phyloP scores from a whole-genome alignment of 2,329 filamentous ascomycete genomes.

The Sclerotinia subarctica region DNA sequence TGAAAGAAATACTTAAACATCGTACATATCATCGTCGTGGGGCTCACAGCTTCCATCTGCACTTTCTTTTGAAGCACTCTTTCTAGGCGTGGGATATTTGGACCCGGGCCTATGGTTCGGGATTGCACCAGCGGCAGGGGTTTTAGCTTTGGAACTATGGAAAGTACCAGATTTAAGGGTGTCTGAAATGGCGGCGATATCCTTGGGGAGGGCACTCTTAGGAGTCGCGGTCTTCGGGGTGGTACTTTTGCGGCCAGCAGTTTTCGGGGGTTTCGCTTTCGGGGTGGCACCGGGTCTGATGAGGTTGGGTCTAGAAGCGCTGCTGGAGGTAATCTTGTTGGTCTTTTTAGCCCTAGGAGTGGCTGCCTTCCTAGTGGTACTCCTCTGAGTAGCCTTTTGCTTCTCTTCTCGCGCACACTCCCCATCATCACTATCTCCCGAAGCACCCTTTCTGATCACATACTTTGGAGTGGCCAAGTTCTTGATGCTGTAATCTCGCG shows the following conservation, averaged over 20 bases:
- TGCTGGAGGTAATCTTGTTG: no score
- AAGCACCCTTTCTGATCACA: background rate
- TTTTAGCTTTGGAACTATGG: background rate
- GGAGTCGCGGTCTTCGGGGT: background rate
- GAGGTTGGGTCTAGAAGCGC: background rate
- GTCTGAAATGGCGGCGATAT: background rate
- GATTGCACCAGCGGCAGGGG: background rate
- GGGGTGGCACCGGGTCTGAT: background rate
- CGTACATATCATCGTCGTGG: background rate
- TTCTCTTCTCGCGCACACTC: background rate
- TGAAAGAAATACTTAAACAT: rapidly evolving
- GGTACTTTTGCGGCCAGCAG: background rate
- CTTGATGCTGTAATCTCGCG: background rate
- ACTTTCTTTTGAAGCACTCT: background rate
- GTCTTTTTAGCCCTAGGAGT: background rate
- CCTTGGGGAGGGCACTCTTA: background rate
- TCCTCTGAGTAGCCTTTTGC: background rate
- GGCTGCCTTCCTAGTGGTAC: background rate
- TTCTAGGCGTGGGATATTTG: background rate
- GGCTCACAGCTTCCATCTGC: background rate
- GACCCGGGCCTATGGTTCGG: background rate
- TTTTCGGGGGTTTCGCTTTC: background rate
- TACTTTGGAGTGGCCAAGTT: background rate
- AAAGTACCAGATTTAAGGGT: background rate
- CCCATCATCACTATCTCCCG: background rate